Evolutionary conservation across 1,284 basidiomycete genomes (phyloP), one percentile per base, ranked within the genome.

Genomic region (Vanrija sp.): DNA sequence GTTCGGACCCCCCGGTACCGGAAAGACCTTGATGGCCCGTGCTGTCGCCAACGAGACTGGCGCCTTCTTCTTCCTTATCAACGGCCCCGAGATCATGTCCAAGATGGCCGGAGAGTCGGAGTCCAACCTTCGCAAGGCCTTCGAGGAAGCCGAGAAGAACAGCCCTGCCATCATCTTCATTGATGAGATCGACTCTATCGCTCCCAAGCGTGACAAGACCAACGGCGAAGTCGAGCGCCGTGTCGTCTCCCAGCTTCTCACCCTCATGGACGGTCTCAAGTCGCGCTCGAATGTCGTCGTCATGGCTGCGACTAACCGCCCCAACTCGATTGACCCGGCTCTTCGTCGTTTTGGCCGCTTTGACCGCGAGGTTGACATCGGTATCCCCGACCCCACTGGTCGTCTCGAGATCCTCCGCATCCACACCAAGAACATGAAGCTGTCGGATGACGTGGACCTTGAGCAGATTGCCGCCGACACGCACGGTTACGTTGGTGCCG

Each of bases 371-470:
- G 89, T 98, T 63, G 95, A 98, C 79, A 98, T 98, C 65, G 92
- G 96, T 74, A 98, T 98, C 65, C 96, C 95, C 52, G 95, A 98
- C 78, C 94, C 95, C 0, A 98, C 94, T 58, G 94, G 95, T 55
- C 95, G 96, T 78, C 85, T 98, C 45, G 95, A 98, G 78, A 98
- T 98, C 68, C 85, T 98, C 60, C 89, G 95, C 61, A 98, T 98
- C 64, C 95, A 98, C 82, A 98, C 96, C 57, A 98, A 98, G 86
- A 98, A 98, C 82, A 98, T 98, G 95, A 98, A 98, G 80, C 83
- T 98, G 44, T 85, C 78, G n/a, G 94, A 98, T 56, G 96, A 98
- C 68, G 95, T 98, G 47, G 96, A 98, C 69, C 84, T 98, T 54
- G 95, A 98, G 77, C 91, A 95, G 81, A 98, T 98, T 68, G 95